Conservation (phyloP, 108 stramenopile genomes). For the Cyclotella distinguenda region DNA sequence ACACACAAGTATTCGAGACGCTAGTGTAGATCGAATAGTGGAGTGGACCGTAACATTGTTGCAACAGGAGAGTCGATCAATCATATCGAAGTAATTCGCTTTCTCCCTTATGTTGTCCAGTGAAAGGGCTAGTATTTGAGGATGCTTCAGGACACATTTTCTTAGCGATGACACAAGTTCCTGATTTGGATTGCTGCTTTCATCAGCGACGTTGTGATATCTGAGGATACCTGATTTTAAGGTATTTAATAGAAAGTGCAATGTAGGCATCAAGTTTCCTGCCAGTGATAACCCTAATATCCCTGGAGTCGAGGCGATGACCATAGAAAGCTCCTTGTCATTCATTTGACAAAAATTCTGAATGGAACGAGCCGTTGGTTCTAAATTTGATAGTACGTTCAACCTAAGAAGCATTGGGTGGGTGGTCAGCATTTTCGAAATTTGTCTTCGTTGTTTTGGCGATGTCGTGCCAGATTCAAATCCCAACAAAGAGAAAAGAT, state of each 20-base stretch:
- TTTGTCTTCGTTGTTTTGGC: conserved; percentile 23
- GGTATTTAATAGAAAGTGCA: conserved; percentile 35
- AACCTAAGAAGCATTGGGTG: conserved; percentile 63
- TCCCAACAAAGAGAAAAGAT: conserved; percentile 33
- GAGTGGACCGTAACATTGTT: neutral
- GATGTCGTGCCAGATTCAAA: neutral
- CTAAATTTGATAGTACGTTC: conserved; percentile 60
- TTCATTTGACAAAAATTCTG: conserved; percentile 29
- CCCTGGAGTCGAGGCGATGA: conserved; percentile 41
- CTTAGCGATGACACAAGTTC: conserved; percentile 17
- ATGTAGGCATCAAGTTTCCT: conserved; percentile 54
- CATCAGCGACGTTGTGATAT: neutral
- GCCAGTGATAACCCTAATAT: conserved; percentile 55
- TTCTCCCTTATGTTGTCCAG: conserved; percentile 60
- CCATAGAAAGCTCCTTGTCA: conserved; percentile 25
- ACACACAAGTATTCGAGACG: conserved; percentile 44
- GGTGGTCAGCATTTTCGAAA: conserved; percentile 45
- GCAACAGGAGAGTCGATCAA: conserved; percentile 23
- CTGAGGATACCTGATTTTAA: conserved; percentile 8
- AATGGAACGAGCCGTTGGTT: conserved; percentile 57
- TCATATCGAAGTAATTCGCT: conserved; percentile 58
- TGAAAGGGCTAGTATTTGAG: conserved; percentile 66
- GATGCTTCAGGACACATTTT: conserved; percentile 67
- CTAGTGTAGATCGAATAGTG: conserved; percentile 22
- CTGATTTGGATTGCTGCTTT: conserved; percentile 11